Evolutionary conservation across 495 filamentous ascomycete genomes (phyloP), one percentile per base, ranked within the genome.

Genomic region (Articulospora tetracladia): DNA sequence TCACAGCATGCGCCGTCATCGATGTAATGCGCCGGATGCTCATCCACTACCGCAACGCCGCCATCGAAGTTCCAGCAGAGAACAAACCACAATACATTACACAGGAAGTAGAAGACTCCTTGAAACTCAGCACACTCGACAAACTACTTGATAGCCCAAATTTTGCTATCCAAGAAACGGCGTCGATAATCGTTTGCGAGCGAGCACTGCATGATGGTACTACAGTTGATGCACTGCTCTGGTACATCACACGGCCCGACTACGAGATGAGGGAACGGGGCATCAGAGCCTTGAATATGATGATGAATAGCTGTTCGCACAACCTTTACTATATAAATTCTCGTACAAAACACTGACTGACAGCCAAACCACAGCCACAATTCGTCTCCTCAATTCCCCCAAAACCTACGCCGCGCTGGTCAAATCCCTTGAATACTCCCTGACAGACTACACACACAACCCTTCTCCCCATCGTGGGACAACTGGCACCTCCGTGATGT

Each of bases 51-150:
- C 77, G 76, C 57, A 76, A 81, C 57, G 71, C 78, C 44, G 75
- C 73, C 58, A 71, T 76, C 59, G 68, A 81, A 63, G 75, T 75
- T 25, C 75, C 73, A 1, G 62, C 70, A 15, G 77, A 74, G 56
- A 79, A 76, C 41, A 83, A 82, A 66, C 76, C 81, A 12, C 79
- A 81, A 60, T 83, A 82, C 65, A 83, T 83, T 59, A 83, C 79
- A 11, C 81, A 83, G 62, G 76, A 77, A n/a, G 81, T 79, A n/a
- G 81, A 83, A 60, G 81, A 83, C 52, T 77, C 80, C 1, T 69
- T 83, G 13, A 74, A 76, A 46, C 55, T 72, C 0, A 62, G 64
- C 34, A 83, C 81, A 0, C 66, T 83, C 7, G 74, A 80, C 27
- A 81, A 73, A n/a, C 72, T 83, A 20, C 64, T 82, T 7, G 68